A percentile compares a stretch with the other conserved stretches of the same genome.
Evolutionary conservation across 768 basidiomycete genomes (phyloP).

Genomic region (Coprinellus micaceus): DNA sequence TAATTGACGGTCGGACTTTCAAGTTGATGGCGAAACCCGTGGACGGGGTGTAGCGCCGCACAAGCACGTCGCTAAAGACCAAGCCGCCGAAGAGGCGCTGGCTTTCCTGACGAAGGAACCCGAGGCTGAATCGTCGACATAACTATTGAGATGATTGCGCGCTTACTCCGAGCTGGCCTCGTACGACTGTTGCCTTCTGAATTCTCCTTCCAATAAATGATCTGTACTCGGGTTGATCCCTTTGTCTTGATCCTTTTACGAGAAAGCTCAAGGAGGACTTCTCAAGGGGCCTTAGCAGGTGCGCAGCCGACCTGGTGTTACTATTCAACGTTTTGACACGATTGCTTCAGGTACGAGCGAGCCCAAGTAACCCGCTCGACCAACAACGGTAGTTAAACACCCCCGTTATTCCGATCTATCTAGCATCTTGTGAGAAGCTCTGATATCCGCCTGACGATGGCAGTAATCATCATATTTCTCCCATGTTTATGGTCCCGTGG

Average conservation of each 20-base stretch:
- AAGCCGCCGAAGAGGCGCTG: slow-evolving; percentile 46
- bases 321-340: too few relatives aligned
- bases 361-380: neutral
- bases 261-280: too few relatives aligned
- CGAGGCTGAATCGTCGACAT: neutral
- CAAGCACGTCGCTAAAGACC: slow-evolving; percentile 47
- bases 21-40: slow-evolving; percentile 50
- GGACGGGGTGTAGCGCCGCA: slow-evolving; percentile 48
- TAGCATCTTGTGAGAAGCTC: neutral
- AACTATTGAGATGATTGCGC: neutral
- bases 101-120: slow-evolving; percentile 25
- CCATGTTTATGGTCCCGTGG: neutral
- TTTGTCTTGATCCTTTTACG: neutral
- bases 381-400: neutral
- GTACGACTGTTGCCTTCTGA: too few relatives aligned
- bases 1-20: slow-evolving; percentile 11
- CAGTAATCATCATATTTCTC: neutral
- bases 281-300: too few relatives aligned
- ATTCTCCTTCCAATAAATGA: too few relatives aligned
- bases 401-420: neutral
- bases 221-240: neutral
- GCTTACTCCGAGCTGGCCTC: too few relatives aligned
- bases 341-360: too few relatives aligned
- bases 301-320: too few relatives aligned
- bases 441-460: neutral